Base-by-base conservation (phyloP, 352 stramenopile species). In the Aphanomyces euteiches region DNA sequence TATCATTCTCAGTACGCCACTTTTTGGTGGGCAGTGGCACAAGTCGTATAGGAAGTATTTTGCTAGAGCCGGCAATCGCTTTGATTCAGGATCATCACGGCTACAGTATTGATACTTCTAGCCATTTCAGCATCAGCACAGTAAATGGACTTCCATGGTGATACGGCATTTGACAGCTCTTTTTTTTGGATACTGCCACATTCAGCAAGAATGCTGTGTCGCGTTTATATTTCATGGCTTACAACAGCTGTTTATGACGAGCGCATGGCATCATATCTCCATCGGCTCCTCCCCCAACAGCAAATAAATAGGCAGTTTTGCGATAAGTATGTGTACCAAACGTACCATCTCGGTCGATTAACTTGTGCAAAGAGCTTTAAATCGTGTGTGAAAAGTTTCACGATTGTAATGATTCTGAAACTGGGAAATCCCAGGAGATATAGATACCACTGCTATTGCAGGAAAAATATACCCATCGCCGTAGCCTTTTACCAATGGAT, bases 291-390 rank as follows among this genome's bases (percentile, higher is more conserved):
- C 54, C 54, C 7, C 54, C 54, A 8, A 60, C 54, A 60, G 54
- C 54, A 60, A 60, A 40, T 60, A 60, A 60, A n/a, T 60, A 40
- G 17, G 54, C 54, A 41, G 54, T 60, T 60, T 60, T 60, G 15
- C 54, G 54, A 17, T n/a, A 60, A 36, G 54, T 19, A n/a, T 60
- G 54, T 7, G 54, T 60, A 19, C 54, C 54, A 60, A 60, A 60
- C 7, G 54, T 8, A 17, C 54, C 54, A 60, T 60, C 54, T 36
- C 54, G 54, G n/a, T 60, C 36, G 13, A 60, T 41, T 13, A 60
- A 17, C n/a, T 60, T 41, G 7, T 60, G 8, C 54, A 60, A 7
- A 60, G 8, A 15, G 21, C 7, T 60, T 60, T 60, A 60, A 60
- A 60, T 7, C 54, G 54, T 15, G 21, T 40, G 17, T 60, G 54